These are phyloP conservation scores for Scheffersomyces stipitis DNA, from an alignment of 805 yeast species.

Conservation along the genomic window DNA sequence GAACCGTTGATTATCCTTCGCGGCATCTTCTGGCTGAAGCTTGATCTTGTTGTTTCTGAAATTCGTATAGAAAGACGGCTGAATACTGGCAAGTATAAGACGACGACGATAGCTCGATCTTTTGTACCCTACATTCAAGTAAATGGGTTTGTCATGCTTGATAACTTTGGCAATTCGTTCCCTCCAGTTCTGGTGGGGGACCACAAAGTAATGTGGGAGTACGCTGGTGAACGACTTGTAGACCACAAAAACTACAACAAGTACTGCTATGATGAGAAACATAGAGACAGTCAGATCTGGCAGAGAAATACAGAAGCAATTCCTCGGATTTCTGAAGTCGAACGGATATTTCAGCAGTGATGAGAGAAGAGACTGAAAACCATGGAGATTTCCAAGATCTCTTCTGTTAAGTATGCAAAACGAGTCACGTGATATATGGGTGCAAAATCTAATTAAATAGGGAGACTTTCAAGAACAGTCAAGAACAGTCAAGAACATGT, in stretches of 20 bases:
- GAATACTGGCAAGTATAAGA: conserved; percentile 32
- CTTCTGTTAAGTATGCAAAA: too few relatives aligned
- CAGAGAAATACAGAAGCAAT: too few relatives aligned
- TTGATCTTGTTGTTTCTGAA: conserved; percentile 36
- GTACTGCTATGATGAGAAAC: not conserved
- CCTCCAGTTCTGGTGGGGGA: conserved; percentile 41
- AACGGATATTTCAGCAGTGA: too few relatives aligned
- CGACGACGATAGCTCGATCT: conserved; percentile 41
- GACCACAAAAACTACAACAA: conserved; percentile 11
- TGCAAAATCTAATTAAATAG: too few relatives aligned
- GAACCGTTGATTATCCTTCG: conserved; percentile 20
- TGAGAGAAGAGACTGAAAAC: too few relatives aligned
- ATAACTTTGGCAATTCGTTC: conserved; percentile 33
- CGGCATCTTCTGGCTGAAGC: conserved; percentile 27
- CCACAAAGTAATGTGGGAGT: conserved; percentile 34
- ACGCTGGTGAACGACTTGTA: conserved; percentile 21
- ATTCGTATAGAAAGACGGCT: conserved; percentile 41
- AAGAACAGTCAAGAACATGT: too few relatives aligned
- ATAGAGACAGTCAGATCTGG: too few relatives aligned
- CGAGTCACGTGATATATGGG: too few relatives aligned
- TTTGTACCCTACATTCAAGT: conserved; percentile 34
- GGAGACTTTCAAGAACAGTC: too few relatives aligned
- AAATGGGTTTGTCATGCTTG: conserved; percentile 33
- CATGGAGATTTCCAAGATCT: too few relatives aligned
- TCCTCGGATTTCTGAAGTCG: too few relatives aligned